Conservation (phyloP, 257 asterid species). For the Rauvolfia tetraphylla region DNA sequence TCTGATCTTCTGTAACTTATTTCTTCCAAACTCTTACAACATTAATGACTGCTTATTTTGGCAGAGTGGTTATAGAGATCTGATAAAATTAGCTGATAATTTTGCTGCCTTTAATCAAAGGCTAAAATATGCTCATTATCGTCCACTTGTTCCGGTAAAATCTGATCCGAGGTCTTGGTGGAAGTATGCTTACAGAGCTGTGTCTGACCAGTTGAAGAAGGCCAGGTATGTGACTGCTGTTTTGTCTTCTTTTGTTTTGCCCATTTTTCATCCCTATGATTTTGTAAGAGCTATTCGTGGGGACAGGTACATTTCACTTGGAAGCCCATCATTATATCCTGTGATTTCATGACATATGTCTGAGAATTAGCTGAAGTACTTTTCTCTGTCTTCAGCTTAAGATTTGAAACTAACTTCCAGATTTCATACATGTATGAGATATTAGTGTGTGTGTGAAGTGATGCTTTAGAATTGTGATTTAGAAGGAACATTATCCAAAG, state of each 20-base stretch:
- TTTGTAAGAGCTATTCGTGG: not conserved
- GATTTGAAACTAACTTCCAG: not conserved
- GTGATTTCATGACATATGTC: not conserved
- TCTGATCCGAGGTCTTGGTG: slow-evolving; percentile 85
- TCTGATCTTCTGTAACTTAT: not conserved
- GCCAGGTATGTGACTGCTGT: slow-evolving; percentile 52
- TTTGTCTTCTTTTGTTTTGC: not conserved
- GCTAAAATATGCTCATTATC: slow-evolving; percentile 79
- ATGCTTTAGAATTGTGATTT: not conserved
- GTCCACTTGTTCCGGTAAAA: slow-evolving; percentile 62
- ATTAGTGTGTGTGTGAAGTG: not conserved
- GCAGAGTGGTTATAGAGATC: slow-evolving; percentile 83
- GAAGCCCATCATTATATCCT: not conserved
- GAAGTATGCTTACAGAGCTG: slow-evolving; percentile 81
- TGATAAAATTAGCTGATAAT: slow-evolving; percentile 87
- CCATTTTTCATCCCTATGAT: not conserved
- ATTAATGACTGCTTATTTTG: slow-evolving; percentile 20
- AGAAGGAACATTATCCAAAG: not conserved
- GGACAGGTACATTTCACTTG: not conserved
- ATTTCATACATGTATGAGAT: not conserved
- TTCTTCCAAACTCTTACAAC: not conserved
- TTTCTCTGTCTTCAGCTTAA: not conserved
- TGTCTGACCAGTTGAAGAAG: slow-evolving; percentile 72
- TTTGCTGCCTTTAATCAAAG: slow-evolving; percentile 93
- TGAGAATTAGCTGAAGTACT: not conserved